Percentiles rank a stretch among this genome's conserved stretches.
phyloP scores from a whole-genome alignment of 495 filamentous ascomycete species.

The Hypoxylon fragiforme region DNA sequence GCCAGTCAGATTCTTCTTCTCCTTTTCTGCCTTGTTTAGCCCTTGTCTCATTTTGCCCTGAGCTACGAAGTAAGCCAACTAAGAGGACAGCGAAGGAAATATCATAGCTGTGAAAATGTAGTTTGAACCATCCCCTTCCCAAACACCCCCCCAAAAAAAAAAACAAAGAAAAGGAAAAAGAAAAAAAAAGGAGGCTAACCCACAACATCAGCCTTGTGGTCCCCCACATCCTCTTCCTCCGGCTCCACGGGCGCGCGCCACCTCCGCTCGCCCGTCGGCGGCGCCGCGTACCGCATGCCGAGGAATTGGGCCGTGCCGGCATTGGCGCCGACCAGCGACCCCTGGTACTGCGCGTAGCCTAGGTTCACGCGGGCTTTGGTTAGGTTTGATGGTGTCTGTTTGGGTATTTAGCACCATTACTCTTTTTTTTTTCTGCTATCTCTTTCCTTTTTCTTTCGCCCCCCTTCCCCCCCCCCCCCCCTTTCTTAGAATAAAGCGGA shows the following conservation, averaged over 20 bases:
- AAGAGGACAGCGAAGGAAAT: neutral
- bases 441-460: too few relatives aligned
- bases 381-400: slow-evolving; percentile 10
- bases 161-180: neutral
- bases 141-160: neutral
- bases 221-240: slow-evolving; percentile 15
- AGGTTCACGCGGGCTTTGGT: slow-evolving; percentile 39
- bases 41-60: neutral
- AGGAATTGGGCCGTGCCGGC: slow-evolving; percentile 46
- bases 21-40: neutral
- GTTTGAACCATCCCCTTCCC: neutral
- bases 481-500: too few relatives aligned
- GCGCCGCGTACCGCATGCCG: slow-evolving; percentile 50
- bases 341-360: slow-evolving; percentile 49
- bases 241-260: slow-evolving; percentile 46
- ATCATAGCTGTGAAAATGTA: neutral
- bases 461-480: too few relatives aligned
- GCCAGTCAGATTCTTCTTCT: neutral
- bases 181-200: neutral
- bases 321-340: slow-evolving; percentile 29
- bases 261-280: slow-evolving; percentile 44
- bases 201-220: slow-evolving; percentile 36
- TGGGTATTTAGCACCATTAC: neutral
- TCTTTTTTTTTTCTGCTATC: neutral
- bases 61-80: neutral